phyloP scores from a whole-genome alignment of 306 rosid genomes.

The Cicer pinnatifidum region DNA sequence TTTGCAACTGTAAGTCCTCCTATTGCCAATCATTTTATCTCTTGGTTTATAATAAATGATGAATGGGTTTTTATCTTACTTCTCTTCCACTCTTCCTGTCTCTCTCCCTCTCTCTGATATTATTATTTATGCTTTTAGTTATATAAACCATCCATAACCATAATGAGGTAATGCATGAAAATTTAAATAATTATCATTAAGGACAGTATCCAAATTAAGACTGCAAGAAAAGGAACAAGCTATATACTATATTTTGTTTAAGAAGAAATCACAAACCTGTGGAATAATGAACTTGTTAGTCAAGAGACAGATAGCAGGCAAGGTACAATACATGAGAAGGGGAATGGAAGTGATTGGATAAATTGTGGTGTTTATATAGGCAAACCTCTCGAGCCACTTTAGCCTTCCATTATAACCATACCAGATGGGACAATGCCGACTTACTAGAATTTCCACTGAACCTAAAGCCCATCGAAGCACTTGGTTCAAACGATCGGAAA shows the following conservation, averaged over 20 bases:
- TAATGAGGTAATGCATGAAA: not conserved
- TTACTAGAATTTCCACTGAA: slow-evolving; percentile 92
- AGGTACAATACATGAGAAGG: slow-evolving; percentile 86
- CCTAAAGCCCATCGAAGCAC: slow-evolving; percentile 98
- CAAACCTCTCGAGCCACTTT: slow-evolving; percentile 94
- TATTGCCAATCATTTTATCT: not conserved
- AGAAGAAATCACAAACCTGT: slow-evolving; percentile 65
- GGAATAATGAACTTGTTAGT: slow-evolving; percentile 98
- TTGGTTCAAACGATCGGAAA: slow-evolving; percentile 97
- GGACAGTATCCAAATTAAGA: not conserved
- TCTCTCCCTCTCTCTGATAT: not conserved
- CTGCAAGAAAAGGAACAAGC: not conserved
- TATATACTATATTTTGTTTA: slow-evolving; percentile 6
- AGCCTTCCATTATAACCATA: slow-evolving; percentile 93
- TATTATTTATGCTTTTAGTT: not conserved
- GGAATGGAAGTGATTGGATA: slow-evolving; percentile 93
- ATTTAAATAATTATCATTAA: not conserved
- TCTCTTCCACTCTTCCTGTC: not conserved
- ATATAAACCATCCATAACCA: not conserved
- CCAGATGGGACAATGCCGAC: slow-evolving; percentile 98
- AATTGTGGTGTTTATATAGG: slow-evolving; percentile 95
- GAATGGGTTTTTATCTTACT: not conserved
- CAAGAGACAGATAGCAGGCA: slow-evolving; percentile 95
- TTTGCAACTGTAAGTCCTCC: not conserved
- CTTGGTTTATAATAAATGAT: not conserved